Conservation (phyloP, 2,329 filamentous ascomycete genomes). For the Dactylellina haptotyla region DNA sequence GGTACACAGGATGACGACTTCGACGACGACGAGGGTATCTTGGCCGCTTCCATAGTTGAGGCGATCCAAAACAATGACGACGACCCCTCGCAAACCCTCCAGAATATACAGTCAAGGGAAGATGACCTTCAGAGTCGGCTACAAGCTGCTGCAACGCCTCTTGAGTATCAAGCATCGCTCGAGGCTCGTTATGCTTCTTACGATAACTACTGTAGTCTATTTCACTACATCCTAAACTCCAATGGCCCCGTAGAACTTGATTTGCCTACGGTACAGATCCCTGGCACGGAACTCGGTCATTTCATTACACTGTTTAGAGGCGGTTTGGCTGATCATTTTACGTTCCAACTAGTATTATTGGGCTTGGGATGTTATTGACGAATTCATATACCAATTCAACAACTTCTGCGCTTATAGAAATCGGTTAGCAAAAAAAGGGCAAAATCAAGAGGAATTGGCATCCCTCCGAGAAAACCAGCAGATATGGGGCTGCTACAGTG, state of each 20-base stretch:
- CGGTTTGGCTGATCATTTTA: no score
- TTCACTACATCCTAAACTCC: slow-evolving; percentile 99
- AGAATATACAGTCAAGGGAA: slow-evolving; percentile 77
- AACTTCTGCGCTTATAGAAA: slow-evolving; percentile 98
- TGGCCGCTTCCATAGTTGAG: slow-evolving; percentile 95
- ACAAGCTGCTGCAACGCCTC: slow-evolving; percentile 87
- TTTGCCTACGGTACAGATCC: slow-evolving; percentile 79
- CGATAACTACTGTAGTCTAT: slow-evolving; percentile 98
- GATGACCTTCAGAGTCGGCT: slow-evolving; percentile 92
- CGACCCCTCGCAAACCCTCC: slow-evolving; percentile 69
- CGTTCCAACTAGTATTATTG: slow-evolving; percentile 93
- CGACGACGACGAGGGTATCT: slow-evolving; percentile 93
- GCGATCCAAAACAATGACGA: slow-evolving; percentile 94
- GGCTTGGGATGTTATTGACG: slow-evolving; percentile 99
- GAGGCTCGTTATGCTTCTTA: slow-evolving; percentile 99
- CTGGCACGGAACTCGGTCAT: neutral
- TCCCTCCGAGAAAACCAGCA: slow-evolving; percentile 95
- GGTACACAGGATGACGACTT: slow-evolving; percentile 65
- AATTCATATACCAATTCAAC: slow-evolving; percentile 99
- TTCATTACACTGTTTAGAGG: neutral
- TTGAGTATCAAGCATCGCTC: slow-evolving; percentile 94
- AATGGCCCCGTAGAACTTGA: slow-evolving; percentile 98
- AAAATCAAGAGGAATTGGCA: slow-evolving; percentile 91
- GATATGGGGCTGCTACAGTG: slow-evolving; percentile 99
- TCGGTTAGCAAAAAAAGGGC: slow-evolving; percentile 79